Base-by-base conservation (phyloP, 768 basidiomycete genomes). In the Hygrocybe coccinea region DNA sequence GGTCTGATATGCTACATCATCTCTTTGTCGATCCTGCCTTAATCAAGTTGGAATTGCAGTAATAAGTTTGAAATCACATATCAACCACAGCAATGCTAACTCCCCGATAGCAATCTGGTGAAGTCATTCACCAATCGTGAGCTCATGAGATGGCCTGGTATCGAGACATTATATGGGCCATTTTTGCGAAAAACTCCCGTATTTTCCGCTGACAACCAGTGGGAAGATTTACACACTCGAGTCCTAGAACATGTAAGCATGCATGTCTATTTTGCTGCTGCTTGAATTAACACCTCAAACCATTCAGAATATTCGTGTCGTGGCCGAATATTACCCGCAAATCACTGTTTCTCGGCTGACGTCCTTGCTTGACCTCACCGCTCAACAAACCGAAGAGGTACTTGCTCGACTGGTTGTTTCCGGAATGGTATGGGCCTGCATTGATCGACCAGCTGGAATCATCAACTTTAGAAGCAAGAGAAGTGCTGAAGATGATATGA, bases 111-210 rank as follows among this genome's bases (percentile, higher is more conserved):
- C 64, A 92, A 94, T 60, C 83, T 98, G 36, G 83, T 94, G 43
- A 97, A 97, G 75, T 93, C 89, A 59, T 97, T 98, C 69, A 85
- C 85, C 39, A 97, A 93, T 1, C 84, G 83, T 51, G 94, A 97
- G 64, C 78, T 98, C 51, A 95, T 97, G 89, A 77, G 95, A 61
- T 99, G 97, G 97, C 92, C 95, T 1, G 91, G 92, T 34, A 94
- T 98, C 50, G 87, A 90, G 66, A 72, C 76, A 2, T 78, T 97
- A 22, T 98, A 97, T 64, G 97, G 95, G 24, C 81, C 86, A 12
- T 89, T 86, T 64, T 70, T 98, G 48, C 83, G 82, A 50, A 80
- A 82, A 65, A 93, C 92, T 1, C 80, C 82, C 9, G 89, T 98
- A 5, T 98, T 98, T 67, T 78, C 78, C 17, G 71, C 76, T 24